A percentile compares a stretch with the other conserved stretches of the same genome.
phyloP scores from a whole-genome alignment of 2,329 filamentous ascomycete genomes.

The Teratosphaeria nubilosa region DNA sequence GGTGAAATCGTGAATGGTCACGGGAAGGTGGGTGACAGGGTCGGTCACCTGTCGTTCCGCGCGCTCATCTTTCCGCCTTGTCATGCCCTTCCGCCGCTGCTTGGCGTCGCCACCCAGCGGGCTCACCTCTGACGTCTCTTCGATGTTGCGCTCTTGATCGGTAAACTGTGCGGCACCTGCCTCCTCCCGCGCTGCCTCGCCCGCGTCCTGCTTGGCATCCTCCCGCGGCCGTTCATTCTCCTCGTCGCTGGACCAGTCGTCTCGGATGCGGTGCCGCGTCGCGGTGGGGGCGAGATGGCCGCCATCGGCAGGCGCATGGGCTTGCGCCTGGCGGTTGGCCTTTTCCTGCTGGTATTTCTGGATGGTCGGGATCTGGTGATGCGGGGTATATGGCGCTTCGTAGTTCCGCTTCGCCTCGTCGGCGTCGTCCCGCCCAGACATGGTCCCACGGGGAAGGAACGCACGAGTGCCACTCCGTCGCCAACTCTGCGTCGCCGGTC shows the following conservation, averaged over 20 bases:
- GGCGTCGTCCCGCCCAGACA: slow-evolving; percentile 31
- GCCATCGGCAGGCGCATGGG: slow-evolving; percentile 22
- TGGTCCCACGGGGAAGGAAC: slow-evolving; percentile 1
- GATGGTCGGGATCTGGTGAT: slow-evolving; percentile 38
- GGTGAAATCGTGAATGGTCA: slow-evolving; percentile 59
- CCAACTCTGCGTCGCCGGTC: too few species aligned
- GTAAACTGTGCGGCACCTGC: slow-evolving; percentile 4
- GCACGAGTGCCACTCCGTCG: background rate
- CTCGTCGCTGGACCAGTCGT: slow-evolving; percentile 15
- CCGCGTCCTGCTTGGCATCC: background rate
- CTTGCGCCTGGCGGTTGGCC: slow-evolving; percentile 27
- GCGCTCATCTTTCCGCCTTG: slow-evolving; percentile 37
- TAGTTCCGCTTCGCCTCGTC: slow-evolving; percentile 29
- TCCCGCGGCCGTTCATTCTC: slow-evolving; percentile 2
- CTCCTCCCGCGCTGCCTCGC: background rate
- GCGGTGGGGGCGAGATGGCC: background rate
- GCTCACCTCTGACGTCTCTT: slow-evolving; percentile 34
- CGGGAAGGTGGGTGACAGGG: slow-evolving; percentile 60
- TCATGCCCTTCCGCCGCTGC: slow-evolving; percentile 40
- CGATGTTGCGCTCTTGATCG: slow-evolving; percentile 10
- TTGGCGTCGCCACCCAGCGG: slow-evolving; percentile 31
- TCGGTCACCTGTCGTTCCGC: slow-evolving; percentile 56
- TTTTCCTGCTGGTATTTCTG: slow-evolving; percentile 38
- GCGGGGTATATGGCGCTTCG: slow-evolving; percentile 33
- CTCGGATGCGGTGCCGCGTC: background rate